These are phyloP conservation scores for Scedosporium aurantiacum DNA, from an alignment of 2,329 filamentous ascomycete genomes.

Conservation along the genomic window DNA sequence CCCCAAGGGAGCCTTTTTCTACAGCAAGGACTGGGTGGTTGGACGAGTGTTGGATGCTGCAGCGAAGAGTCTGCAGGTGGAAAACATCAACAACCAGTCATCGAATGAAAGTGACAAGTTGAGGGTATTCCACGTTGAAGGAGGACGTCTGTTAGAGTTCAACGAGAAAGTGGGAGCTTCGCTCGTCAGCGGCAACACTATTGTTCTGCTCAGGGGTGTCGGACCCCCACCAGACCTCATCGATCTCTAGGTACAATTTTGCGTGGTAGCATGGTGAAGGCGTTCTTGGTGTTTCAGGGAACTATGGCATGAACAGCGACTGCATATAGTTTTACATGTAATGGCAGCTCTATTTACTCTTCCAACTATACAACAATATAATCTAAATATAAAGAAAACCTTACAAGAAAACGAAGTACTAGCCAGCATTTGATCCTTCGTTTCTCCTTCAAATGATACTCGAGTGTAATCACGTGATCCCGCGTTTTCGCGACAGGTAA, in stretches of 20 bases:
- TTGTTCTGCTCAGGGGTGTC: conserved; percentile 78
- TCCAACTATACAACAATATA: neutral
- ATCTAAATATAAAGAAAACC: neutral
- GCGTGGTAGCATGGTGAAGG: neutral
- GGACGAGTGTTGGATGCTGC: conserved; percentile 72
- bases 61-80: conserved; percentile 64
- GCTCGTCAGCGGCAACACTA: conserved; percentile 73
- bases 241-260: conserved; percentile 27
- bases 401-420: too few species aligned
- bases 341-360: neutral
- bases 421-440: neutral
- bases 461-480: conserved; percentile 1
- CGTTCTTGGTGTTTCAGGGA: neutral
- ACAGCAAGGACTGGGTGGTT: conserved; percentile 77
- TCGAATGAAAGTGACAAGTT: conserved; percentile 68
- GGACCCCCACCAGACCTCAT: conserved; percentile 69
- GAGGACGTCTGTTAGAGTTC: conserved; percentile 76
- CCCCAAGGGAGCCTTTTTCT: conserved; percentile 72
- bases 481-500: neutral
- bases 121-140: conserved; percentile 86
- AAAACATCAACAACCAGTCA: conserved; percentile 74
- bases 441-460: too few species aligned
- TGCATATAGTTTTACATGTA: neutral
- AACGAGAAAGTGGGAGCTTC: conserved; percentile 69
- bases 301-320: neutral